Base-by-base conservation (phyloP, 1,139 yeast species). In the Yamadazyma mexicana region DNA sequence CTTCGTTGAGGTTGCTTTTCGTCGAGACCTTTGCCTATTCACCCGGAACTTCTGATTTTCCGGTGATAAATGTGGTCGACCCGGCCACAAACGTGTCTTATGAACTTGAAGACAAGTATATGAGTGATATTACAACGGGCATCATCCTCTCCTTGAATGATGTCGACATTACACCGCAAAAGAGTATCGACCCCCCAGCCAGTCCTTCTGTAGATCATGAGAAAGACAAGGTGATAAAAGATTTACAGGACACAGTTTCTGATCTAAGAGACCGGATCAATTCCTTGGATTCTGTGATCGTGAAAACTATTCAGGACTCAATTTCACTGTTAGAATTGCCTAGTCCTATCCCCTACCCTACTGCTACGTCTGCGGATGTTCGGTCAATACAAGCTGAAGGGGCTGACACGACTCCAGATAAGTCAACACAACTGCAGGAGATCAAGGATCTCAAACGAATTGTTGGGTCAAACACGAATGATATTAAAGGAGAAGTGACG, bases 11-110 rank as follows among this genome's bases (percentile, higher is more conserved):
- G 37, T 69, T 88, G 1, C 62, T 86, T 24, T 92, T 91, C 57
- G 87, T 89, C 17, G 96, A 91, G 54, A 87, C 81, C 53, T 91
- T 89, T 64, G 88, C 94, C 1, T 87, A 84, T 54, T 76, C 92
- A 0, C 94, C 95, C 0, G 84, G 87, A 0, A 66, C 79, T 2
- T 71, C 79, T 2, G 59, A 75, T 2, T 88, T 88, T 50, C 97
- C 98, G 0, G 86, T 81, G n/a, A 78, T 92, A 25, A 86, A 87
- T 52, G 71, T 89, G 6, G 81, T 75, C 49, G 95, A 87, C 47
- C 75, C 78, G 0, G 59, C 63, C 2, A 69, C 75, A 20, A 77
- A 77, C 0, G 73, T 88, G 1, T 71, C 83, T 1, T 91, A 87
- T 54, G 97, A 91, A 58, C 64, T 92, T 17, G 98, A 91, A 46